These are phyloP conservation scores for Phytophthora brassicae DNA, from an alignment of 352 stramenopile genomes.

Conservation along the genomic window DNA sequence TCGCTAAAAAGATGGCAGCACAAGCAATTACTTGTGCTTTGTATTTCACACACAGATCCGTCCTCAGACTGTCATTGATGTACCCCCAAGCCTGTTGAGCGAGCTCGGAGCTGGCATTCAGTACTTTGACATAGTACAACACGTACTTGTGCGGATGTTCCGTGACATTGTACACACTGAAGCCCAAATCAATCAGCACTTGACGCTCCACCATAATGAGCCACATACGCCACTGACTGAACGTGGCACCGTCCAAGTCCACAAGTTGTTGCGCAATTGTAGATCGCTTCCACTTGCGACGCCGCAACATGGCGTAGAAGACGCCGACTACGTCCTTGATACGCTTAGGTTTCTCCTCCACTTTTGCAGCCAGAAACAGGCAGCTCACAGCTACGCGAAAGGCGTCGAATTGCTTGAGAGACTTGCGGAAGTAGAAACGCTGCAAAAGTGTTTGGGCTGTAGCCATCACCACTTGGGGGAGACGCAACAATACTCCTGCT, in stretches of 20 bases:
- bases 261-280: slow-evolving; percentile 65
- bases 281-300: slow-evolving; percentile 59
- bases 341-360: slow-evolving; percentile 84
- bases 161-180: slow-evolving; percentile 91
- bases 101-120: slow-evolving; percentile 68
- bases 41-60: slow-evolving; percentile 85
- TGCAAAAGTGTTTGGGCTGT: slow-evolving; percentile 92
- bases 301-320: slow-evolving; percentile 87
- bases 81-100: slow-evolving; percentile 89
- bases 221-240: slow-evolving; percentile 77
- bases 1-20: slow-evolving; percentile 88
- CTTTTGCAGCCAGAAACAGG: slow-evolving; percentile 89
- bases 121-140: slow-evolving; percentile 91
- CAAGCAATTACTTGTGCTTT: slow-evolving; percentile 86
- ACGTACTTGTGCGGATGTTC: slow-evolving; percentile 94
- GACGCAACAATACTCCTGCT: slow-evolving; percentile 77
- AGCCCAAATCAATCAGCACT: slow-evolving; percentile 92
- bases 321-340: slow-evolving; percentile 86
- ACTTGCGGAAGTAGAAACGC: slow-evolving; percentile 90
- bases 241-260: slow-evolving; percentile 59
- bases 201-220: slow-evolving; percentile 88
- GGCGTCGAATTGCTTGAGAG: slow-evolving; percentile 84
- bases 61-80: slow-evolving; percentile 89
- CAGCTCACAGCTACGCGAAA: slow-evolving; percentile 89
- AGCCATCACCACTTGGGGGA: slow-evolving; percentile 90